Base-by-base conservation (phyloP, 192 early-diverging fungal species). In the Backusella macrospora region DNA sequence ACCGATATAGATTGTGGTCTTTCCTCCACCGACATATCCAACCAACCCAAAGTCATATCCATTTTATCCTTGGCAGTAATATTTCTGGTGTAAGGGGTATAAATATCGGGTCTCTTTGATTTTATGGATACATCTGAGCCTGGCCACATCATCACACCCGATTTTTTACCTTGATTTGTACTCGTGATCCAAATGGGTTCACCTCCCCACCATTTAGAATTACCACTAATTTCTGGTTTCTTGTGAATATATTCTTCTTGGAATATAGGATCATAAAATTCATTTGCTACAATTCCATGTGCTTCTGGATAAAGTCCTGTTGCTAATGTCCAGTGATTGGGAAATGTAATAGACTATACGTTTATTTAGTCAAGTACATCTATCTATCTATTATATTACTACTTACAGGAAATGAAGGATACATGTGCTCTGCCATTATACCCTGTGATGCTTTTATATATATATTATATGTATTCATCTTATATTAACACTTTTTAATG, bases 251-350 rank as follows among this genome's bases (percentile, higher is more conserved):
- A 97, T 4, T 88, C 85, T 48, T 88, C 87, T 52, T 95, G 88
- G 8, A 90, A 74, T 14, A 45, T 46, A 2, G 92, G 86, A 77
- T 96, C 95, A 72, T 86, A 92, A 76, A 97, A 98, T 70, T 82
- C 84, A 73, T 94, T 94, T 67, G 83, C 91, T 6, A 98, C 93
- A 70, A 98, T 97, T 15, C 97, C 97, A 68, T 98, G 96, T 5
- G 89, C 85, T 44, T 94, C 92, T 2, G 97, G 96, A 76, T 96
- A 97, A 42, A 98, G 78, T n/a, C 97, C 96, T 10, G 97, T 97
- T 8, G 86, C 92, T 46, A 98, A 82, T 1, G 94, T 87, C 78
- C 94, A 97, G 81, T 98, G 97, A 81, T 98, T 98, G 5, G 96
- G 93, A 74, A 96, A 97, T 0, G 97, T 97, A 44, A 94, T 86